These are phyloP conservation scores for Salix suchowensis DNA, from an alignment of 345 rosid genomes.

Conservation along the genomic window DNA sequence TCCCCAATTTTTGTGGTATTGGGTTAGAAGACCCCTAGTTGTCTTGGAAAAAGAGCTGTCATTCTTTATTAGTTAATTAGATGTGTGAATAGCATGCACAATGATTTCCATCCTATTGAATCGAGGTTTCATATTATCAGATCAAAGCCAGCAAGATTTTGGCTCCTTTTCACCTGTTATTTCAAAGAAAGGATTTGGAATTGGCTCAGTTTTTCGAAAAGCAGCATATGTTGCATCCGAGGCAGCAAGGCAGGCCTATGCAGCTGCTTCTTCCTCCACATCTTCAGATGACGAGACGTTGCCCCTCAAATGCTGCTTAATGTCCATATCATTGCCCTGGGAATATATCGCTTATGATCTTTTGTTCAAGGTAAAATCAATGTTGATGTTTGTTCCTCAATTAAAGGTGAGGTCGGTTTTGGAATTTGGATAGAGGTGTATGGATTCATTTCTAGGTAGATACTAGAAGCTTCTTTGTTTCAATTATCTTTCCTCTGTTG, in stretches of 20 bases:
- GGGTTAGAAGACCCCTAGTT: background rate
- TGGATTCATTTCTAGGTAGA: too few relatives aligned
- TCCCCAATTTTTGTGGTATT: background rate
- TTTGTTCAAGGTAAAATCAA: slow-evolving; percentile 70
- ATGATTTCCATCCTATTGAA: slow-evolving; percentile 12
- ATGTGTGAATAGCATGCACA: background rate
- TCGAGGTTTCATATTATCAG: slow-evolving; percentile 43
- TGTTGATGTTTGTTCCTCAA: background rate
- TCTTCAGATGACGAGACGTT: slow-evolving; percentile 75
- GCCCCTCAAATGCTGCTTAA: slow-evolving; percentile 91
- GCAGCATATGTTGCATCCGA: slow-evolving; percentile 91
- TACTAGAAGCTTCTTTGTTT: background rate
- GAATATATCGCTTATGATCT: slow-evolving; percentile 91
- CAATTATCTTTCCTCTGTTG: background rate
- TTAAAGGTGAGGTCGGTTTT: background rate
- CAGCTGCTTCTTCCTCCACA: slow-evolving; percentile 67
- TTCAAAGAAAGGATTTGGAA: slow-evolving; percentile 69
- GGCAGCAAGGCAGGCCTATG: slow-evolving; percentile 94
- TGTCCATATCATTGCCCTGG: slow-evolving; percentile 96
- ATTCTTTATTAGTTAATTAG: slow-evolving; percentile 1
- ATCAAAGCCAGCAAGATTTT: slow-evolving; percentile 79
- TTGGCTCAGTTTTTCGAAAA: slow-evolving; percentile 75
- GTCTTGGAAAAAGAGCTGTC: background rate
- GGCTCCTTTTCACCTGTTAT: slow-evolving; percentile 76
- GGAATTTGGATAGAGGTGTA: background rate